A percentile compares a stretch with the other conserved stretches of the same genome.
These are phyloP conservation scores for Anastatica hierochuntica DNA, from an alignment of 345 rosid species.

Conservation along the genomic window DNA sequence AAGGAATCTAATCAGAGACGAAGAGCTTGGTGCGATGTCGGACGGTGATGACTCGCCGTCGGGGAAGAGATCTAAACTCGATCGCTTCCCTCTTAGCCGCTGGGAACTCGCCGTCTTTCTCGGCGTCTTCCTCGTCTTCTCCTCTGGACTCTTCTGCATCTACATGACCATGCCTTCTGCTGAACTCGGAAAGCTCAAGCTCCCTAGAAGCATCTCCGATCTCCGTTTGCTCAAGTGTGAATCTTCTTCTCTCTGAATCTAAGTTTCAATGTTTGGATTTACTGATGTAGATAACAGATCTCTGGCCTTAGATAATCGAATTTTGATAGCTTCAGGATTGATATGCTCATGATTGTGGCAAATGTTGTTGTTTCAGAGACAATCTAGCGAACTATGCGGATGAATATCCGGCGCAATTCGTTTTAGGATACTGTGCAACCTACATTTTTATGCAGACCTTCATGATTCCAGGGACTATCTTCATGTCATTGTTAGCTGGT, in stretches of 20 bases:
- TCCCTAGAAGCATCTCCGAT: conserved; percentile 77
- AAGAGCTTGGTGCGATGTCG: too few species aligned
- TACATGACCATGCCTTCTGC: conserved; percentile 82
- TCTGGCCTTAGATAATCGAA: too few species aligned
- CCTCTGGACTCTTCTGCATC: conserved; percentile 54
- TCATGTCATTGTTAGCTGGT: conserved; percentile 94
- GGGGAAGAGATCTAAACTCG: conserved; percentile 50
- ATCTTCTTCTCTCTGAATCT: too few species aligned
- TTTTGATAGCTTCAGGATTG: too few species aligned
- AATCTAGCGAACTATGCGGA: conserved; percentile 68
- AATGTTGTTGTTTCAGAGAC: too few species aligned
- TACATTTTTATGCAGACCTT: conserved; percentile 99
- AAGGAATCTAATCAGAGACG: too few species aligned
- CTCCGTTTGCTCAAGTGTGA: conserved; percentile 88
- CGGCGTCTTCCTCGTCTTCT: conserved; percentile 56
- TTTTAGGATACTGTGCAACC: conserved; percentile 86
- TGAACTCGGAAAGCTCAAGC: conserved; percentile 68
- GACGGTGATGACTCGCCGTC: conserved; percentile 55
- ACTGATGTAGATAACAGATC: too few species aligned
- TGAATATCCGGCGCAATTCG: conserved; percentile 67
- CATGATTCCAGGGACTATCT: conserved; percentile 98
- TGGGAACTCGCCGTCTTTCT: conserved; percentile 64
- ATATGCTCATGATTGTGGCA: too few species aligned
- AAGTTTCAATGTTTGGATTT: too few species aligned
- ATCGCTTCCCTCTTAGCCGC: conserved; percentile 56